Base-by-base conservation (phyloP, 306 rosid species). In the Ammopiptanthus mongolicus region DNA sequence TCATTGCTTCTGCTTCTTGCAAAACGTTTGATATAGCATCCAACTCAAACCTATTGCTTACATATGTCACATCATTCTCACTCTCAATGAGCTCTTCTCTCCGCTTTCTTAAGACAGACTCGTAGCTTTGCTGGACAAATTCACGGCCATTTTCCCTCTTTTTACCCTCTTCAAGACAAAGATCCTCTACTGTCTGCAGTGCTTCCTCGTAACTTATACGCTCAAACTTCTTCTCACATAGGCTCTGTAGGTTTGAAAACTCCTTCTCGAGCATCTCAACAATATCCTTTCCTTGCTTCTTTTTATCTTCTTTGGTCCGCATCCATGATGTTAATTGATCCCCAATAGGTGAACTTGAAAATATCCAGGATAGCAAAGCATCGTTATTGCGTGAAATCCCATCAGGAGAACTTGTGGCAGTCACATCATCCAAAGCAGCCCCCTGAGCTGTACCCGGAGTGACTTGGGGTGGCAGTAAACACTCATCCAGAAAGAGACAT, bases 151-250 rank as follows among this genome's bases (percentile, higher is more conserved):
- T 82, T 63, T 88, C 91, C 92, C 90, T 88, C 87, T 84, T 92
- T 83, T 81, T 90, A 70, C 93, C 90, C 82, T 89, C 97, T 81
- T 85, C 97, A 65, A 89, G 83, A 76, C 97, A 92, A 48, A 92
- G 97, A 80, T 96, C 89, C 87, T 90, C 98, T 37, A 92, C 85
- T 9, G 87, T 81, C 84, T 84, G 96, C 70, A 90, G 70, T 37
- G 97, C 98, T 86, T 92, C 90, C 80, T 92, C 98, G 44, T 86
- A 81, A 80, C 80, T 86, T 47, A 92, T 52, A 17, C 86, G 93
- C 77, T 89, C 98, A 75, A 85, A 82, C 82, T 96, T 96, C 78
- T 86, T 85, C 84, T 92, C 98, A 85, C 96, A 92, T 34, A 92
- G 88, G 80, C 84, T 75, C 80, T 92, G 91, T 34, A 90, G 85